Conservation (phyloP, 768 basidiomycete genomes). For the Boletus sp. region DNA sequence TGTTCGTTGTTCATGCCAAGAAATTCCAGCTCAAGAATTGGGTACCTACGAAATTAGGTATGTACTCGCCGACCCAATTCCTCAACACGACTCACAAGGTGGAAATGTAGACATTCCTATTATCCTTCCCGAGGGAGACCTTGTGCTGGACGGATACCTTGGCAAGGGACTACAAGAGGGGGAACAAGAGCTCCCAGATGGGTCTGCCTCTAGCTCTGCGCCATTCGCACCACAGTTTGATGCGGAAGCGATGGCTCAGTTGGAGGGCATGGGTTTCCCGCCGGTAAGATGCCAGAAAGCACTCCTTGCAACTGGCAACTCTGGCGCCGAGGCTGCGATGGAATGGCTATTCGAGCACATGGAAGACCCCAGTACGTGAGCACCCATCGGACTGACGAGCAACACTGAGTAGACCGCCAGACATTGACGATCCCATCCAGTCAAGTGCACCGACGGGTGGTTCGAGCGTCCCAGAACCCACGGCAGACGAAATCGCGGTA, state of each 20-base stretch:
- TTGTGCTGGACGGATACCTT: slow-evolving; percentile 63
- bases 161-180: slow-evolving; percentile 67
- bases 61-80: slow-evolving; percentile 16
- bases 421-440: slow-evolving; percentile 81
- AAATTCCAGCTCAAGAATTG: slow-evolving; percentile 96
- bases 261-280: slow-evolving; percentile 93
- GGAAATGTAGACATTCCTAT: slow-evolving; percentile 75
- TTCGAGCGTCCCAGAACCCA: slow-evolving; percentile 49
- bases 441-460: slow-evolving; percentile 9
- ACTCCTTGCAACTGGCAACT: slow-evolving; percentile 80
- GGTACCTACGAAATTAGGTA: slow-evolving; percentile 94
- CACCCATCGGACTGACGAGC: neutral
- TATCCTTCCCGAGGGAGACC: slow-evolving; percentile 57
- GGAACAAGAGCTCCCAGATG: slow-evolving; percentile 70
- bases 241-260: slow-evolving; percentile 64
- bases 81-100: neutral
- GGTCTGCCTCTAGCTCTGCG: slow-evolving; percentile 36
- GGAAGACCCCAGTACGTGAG: slow-evolving; percentile 79
- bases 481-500: slow-evolving; percentile 67
- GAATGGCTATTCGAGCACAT: slow-evolving; percentile 94
- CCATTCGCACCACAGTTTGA: slow-evolving; percentile 65
- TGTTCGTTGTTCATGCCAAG: slow-evolving; percentile 85
- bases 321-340: slow-evolving; percentile 80
- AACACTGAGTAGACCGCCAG: slow-evolving; percentile 38
- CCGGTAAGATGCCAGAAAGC: slow-evolving; percentile 84